Percentiles rank a stretch among this genome's conserved stretches.
These are phyloP conservation scores for Scedosporium boydii DNA, from an alignment of 2,329 filamentous ascomycete genomes.

Conservation along the genomic window DNA sequence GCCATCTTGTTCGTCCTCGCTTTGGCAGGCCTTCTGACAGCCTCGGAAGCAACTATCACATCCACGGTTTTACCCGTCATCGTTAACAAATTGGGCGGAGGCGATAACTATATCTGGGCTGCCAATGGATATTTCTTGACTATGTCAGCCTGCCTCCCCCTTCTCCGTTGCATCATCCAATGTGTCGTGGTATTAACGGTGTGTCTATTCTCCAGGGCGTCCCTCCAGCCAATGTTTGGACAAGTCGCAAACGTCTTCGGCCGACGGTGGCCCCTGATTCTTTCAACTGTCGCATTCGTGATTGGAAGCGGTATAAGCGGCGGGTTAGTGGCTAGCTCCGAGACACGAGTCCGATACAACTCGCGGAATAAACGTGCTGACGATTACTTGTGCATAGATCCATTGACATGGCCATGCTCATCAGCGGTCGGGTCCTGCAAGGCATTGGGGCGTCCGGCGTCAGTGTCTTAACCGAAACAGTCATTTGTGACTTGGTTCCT, in stretches of 20 bases:
- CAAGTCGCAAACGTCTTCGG: conserved; percentile 17
- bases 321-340: conserved; percentile 4
- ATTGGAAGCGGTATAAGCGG: conserved; percentile 15
- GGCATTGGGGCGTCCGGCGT: conserved; percentile 21
- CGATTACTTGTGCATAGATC: conserved; percentile 9
- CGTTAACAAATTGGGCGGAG: conserved; percentile 12
- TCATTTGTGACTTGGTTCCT: conserved; percentile 35
- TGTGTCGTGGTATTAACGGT: neutral
- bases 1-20: conserved; percentile 11
- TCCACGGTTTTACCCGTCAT: conserved; percentile 17
- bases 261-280: conserved; percentile 13
- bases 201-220: conserved; percentile 10
- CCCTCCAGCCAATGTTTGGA: conserved; percentile 14
- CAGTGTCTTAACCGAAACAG: conserved; percentile 13
- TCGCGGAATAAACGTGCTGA: conserved; percentile 1
- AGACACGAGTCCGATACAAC: neutral
- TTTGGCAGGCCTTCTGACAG: conserved; percentile 12
- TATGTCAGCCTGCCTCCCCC: conserved; percentile 9
- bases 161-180: neutral
- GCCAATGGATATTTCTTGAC: conserved; percentile 16
- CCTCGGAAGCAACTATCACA: conserved; percentile 12
- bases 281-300: conserved; percentile 12
- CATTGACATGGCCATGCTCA: conserved; percentile 25
- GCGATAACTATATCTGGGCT: conserved; percentile 16
- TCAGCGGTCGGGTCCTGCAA: conserved; percentile 32